A percentile compares a stretch with the other conserved stretches of the same genome.
phyloP scores from a whole-genome alignment of 108 stramenopile species.

The Skeletonema costatum region DNA sequence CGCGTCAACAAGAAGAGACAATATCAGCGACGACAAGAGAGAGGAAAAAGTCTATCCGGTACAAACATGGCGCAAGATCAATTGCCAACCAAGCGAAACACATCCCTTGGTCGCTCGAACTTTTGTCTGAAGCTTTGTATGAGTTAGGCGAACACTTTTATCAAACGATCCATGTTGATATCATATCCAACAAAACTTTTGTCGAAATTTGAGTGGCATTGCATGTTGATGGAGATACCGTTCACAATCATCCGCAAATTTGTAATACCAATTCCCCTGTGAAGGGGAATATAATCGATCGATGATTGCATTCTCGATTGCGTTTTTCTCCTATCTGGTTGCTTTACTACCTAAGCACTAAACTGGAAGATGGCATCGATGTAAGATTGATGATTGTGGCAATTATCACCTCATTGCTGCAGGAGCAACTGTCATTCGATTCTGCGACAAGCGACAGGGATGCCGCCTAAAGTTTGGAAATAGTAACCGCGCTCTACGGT shows the following conservation, averaged over 20 bases:
- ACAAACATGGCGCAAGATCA: neutral
- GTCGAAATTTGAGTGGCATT: neutral
- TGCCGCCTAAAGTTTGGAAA: constrained; percentile 53
- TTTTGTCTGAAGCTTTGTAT: constrained; percentile 1
- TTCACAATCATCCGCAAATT: constrained; percentile 23
- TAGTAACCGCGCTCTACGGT: constrained; percentile 76
- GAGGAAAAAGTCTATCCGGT: neutral
- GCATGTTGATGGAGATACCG: constrained; percentile 5
- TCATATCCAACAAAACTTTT: neutral
- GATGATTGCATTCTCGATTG: constrained; percentile 66
- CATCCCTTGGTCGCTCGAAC: neutral
- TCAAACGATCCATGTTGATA: neutral
- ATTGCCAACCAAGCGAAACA: neutral
- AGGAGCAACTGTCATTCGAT: constrained; percentile 52
- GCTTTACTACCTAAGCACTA: constrained; percentile 50
- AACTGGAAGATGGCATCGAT: constrained; percentile 48
- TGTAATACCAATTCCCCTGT: constrained; percentile 68
- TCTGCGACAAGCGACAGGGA: constrained; percentile 45
- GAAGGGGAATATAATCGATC: constrained; percentile 75
- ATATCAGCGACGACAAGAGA: neutral
- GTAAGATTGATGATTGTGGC: constrained; percentile 19
- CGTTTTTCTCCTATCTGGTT: constrained; percentile 74
- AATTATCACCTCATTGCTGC: constrained; percentile 11
- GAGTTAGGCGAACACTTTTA: constrained; percentile 11
- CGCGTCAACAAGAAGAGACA: constrained; percentile 8